A percentile compares a stretch with the other conserved stretches of the same genome.
These are phyloP conservation scores for Chalciporus pseudorubinellus DNA, from an alignment of 768 basidiomycete genomes.

Conservation along the genomic window DNA sequence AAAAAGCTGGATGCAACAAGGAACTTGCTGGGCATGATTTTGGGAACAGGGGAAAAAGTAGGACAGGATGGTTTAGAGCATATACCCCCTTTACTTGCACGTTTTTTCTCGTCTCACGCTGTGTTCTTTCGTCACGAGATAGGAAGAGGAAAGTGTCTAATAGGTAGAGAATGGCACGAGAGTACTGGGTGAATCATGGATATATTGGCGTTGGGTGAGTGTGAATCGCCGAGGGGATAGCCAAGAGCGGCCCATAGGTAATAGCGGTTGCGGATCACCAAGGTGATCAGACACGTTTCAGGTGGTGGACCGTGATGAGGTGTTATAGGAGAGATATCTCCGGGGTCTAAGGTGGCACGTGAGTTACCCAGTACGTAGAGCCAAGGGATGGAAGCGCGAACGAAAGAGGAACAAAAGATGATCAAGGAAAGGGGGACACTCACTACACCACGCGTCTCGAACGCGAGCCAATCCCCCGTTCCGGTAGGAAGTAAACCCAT, in stretches of 20 bases:
- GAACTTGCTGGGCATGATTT: not conserved
- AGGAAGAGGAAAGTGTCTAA: conserved; percentile 16
- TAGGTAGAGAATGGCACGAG: conserved; percentile 16
- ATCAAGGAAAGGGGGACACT: conserved; percentile 1
- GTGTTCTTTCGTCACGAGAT: not conserved
- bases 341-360: conserved; percentile 35
- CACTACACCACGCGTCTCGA: conserved; percentile 76
- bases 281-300: too few relatives aligned
- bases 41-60: conserved; percentile 8
- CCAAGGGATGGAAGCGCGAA: not conserved
- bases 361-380: not conserved
- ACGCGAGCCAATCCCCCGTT: conserved; percentile 92
- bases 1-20: not conserved
- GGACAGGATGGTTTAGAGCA: conserved; percentile 18
- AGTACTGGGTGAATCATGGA: conserved; percentile 8
- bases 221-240: too few relatives aligned
- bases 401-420: not conserved
- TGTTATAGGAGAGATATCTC: conserved; percentile 41
- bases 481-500: conserved; percentile 92
- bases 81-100: conserved; percentile 20
- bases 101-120: not conserved
- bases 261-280: too few relatives aligned
- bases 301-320: not conserved
- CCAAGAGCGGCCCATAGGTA: too few relatives aligned
- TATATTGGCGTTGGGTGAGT: not conserved